Percentiles rank a stretch among this genome's conserved stretches.
phyloP scores from a whole-genome alignment of 139 green algal species.

The Auxenochlorella pyrenoidosa region DNA sequence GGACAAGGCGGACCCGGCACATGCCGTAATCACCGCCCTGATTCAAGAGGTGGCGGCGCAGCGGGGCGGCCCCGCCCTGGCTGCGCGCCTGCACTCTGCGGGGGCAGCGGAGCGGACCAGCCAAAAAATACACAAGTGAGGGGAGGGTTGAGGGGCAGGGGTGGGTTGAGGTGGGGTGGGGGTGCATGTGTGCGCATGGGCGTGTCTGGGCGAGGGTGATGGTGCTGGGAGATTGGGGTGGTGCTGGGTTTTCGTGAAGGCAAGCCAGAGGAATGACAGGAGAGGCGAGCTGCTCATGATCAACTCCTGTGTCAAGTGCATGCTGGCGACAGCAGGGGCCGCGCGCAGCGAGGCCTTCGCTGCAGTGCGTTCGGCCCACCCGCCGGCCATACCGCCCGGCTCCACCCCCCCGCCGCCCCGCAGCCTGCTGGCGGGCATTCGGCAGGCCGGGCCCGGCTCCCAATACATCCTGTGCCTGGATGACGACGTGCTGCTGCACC shows the following conservation, averaged over 20 bases:
- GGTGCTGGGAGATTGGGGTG: not conserved
- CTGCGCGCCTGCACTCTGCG: slow-evolving; percentile 55
- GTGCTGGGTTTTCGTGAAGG: too few relatives aligned
- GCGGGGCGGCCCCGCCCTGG: not conserved
- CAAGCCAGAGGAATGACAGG: too few relatives aligned
- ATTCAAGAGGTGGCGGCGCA: not conserved
- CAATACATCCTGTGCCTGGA: slow-evolving; percentile 91
- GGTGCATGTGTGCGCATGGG: too few relatives aligned
- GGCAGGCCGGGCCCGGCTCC: not conserved
- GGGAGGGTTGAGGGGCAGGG: not conserved
- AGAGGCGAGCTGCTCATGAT: not conserved
- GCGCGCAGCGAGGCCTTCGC: too few relatives aligned
- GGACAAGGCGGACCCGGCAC: slow-evolving; percentile 54
- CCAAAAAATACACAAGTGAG: slow-evolving; percentile 89
- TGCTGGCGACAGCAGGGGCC: too few relatives aligned
- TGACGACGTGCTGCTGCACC: slow-evolving; percentile 91
- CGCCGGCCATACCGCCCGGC: not conserved
- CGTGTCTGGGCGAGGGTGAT: too few relatives aligned
- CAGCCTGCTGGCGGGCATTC: slow-evolving; percentile 59
- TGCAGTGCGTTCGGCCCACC: too few relatives aligned
- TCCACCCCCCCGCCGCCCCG: too few relatives aligned
- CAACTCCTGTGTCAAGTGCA: not conserved
- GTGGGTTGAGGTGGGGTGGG: not conserved
- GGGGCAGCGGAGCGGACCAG: slow-evolving; percentile 55
- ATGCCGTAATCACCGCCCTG: slow-evolving; percentile 7